Base-by-base conservation (phyloP, 371 early-diverging fungal genomes). In the Lichtheimia hyalospora region DNA sequence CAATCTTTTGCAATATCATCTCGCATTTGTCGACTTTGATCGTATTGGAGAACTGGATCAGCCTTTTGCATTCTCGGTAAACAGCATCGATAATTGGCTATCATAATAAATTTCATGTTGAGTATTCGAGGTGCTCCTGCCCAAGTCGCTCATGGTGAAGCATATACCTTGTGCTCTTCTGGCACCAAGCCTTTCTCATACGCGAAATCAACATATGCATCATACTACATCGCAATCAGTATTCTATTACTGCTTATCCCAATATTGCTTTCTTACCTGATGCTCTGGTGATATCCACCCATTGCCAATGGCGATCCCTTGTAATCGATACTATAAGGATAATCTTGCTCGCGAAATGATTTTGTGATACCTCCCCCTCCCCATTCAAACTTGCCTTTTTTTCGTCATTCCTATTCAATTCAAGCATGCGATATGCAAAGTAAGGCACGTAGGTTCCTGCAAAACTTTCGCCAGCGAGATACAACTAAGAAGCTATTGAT, bases 391-490 rank as follows among this genome's bases (percentile, higher is more conserved):
- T 51, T 52, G 44, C 48, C 58, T 58, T 18, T 62, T 10, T 34
- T 16, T 43, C 64, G 15, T 70, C 58, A 16, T 73, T 60, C n/a
- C 69, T 63, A 54, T 89, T 89, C 13, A 74, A 52, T n/a, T 81
- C 73, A 24, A 92, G 46, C 5, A 92, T 72, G 8, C 71, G 78
- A 1, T 63, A 25, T 12, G 88, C 86, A 58, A 93, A 83, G 62
- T 92, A 91, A 5, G 95, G 95, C 53, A 95, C 87, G 72, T 89
- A 95, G 0, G 85, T 84, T 12, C 95, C 95, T 0, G 94, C 95
- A 75, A 63, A 95, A 62, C 92, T 92, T 70, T 95, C 95, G 18
- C 95, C 95, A 23, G 90, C 84, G 10, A 95, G 58, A 68, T 91
- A 92, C 12, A 95, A 24, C 84, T 92, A 61, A 40, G 1, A 14